A percentile compares a stretch with the other conserved stretches of the same genome.
phyloP scores from a whole-genome alignment of 2,329 filamentous ascomycete species.

The Fonsecaea monophora region DNA sequence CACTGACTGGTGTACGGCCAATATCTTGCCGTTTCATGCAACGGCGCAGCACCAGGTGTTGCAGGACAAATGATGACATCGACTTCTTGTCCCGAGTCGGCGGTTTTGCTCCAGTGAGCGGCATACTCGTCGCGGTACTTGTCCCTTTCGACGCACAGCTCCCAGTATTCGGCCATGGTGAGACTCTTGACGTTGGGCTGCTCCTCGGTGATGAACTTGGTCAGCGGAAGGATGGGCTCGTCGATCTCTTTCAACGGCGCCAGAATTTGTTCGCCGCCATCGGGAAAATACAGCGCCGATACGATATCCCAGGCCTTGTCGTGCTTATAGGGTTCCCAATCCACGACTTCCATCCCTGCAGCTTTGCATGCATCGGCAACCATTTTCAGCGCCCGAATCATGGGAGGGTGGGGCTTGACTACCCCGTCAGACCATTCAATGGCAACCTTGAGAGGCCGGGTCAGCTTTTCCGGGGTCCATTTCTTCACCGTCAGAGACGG shows the following conservation, averaged over 20 bases:
- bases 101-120: slow-evolving; percentile 54
- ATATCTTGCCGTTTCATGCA: slow-evolving; percentile 61
- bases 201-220: slow-evolving; percentile 64
- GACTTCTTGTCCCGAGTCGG: slow-evolving; percentile 52
- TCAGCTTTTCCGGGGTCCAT: slow-evolving; percentile 52
- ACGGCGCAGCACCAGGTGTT: slow-evolving; percentile 45
- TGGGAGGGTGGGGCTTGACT: slow-evolving; percentile 70
- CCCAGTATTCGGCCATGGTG: slow-evolving; percentile 48
- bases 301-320: slow-evolving; percentile 56
- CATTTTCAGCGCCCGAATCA: slow-evolving; percentile 58
- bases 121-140: slow-evolving; percentile 55
- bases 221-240: slow-evolving; percentile 66
- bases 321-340: slow-evolving; percentile 61
- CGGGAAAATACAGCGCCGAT: slow-evolving; percentile 62
- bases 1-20: slow-evolving; percentile 73
- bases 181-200: slow-evolving; percentile 58
- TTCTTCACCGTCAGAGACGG: slow-evolving; percentile 61
- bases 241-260: slow-evolving; percentile 60
- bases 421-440: slow-evolving; percentile 71
- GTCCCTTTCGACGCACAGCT: slow-evolving; percentile 46
- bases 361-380: slow-evolving; percentile 53
- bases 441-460: slow-evolving; percentile 59
- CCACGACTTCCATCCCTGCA: slow-evolving; percentile 61
- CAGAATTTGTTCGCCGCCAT: slow-evolving; percentile 64
- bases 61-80: slow-evolving; percentile 64